Percentiles rank a stretch among this genome's conserved stretches.
These are phyloP conservation scores for Entamoeba invadens DNA, from an alignment of 208 protist genomes.

Conservation along the genomic window DNA sequence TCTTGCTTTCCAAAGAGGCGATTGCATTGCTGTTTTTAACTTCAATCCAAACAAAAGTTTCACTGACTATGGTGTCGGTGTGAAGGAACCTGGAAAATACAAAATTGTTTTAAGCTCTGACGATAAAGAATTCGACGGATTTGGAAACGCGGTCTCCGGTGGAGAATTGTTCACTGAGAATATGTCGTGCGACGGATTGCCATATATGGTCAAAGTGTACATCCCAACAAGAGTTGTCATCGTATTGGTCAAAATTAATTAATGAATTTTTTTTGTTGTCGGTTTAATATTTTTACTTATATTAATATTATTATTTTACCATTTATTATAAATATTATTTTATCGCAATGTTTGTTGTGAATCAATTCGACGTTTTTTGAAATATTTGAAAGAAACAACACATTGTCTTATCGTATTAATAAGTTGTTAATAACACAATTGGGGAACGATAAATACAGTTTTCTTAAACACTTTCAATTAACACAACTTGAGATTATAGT, in stretches of 20 bases:
- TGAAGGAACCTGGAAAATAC: slow-evolving; percentile 26
- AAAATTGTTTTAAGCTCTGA: slow-evolving; percentile 48
- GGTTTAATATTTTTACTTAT: too few species aligned
- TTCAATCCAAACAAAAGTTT: slow-evolving; percentile 51
- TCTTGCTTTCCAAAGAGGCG: slow-evolving; percentile 42
- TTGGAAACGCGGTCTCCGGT: slow-evolving; percentile 18
- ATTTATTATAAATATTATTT: too few species aligned
- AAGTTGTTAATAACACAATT: too few species aligned
- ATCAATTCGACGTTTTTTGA: too few species aligned
- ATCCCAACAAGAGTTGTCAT: neutral
- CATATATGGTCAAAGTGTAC: neutral
- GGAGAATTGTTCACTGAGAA: slow-evolving; percentile 27
- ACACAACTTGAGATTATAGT: too few species aligned
- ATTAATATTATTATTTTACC: too few species aligned
- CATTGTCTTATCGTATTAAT: too few species aligned
- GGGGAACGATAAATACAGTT: too few species aligned
- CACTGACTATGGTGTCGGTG: slow-evolving; percentile 45
- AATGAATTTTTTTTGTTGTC: too few species aligned
- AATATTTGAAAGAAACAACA: too few species aligned
- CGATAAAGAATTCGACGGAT: slow-evolving; percentile 45
- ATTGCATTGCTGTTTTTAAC: slow-evolving; percentile 57
- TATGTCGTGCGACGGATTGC: neutral
- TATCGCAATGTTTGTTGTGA: too few species aligned
- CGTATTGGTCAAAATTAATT: neutral
- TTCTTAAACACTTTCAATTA: too few species aligned